phyloP scores from a whole-genome alignment of 352 stramenopile species.

The Elongisporangium senticosum region DNA sequence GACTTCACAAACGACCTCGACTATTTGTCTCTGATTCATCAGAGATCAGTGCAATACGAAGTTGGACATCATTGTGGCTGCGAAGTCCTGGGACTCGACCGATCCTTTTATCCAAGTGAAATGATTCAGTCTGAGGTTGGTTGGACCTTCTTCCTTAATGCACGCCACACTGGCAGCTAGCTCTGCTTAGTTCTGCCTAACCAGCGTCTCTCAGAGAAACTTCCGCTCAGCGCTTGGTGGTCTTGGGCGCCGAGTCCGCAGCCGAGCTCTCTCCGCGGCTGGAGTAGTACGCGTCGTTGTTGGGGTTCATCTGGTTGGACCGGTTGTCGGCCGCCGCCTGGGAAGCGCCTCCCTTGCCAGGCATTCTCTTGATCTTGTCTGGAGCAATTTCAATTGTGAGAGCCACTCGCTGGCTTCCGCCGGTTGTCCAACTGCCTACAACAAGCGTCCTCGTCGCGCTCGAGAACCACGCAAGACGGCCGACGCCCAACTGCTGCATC shows the following conservation, averaged over 20 bases:
- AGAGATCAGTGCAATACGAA: no score
- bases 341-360: slow-evolving; percentile 3
- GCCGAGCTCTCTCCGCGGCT: not conserved
- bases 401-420: not conserved
- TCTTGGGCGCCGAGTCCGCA: not conserved
- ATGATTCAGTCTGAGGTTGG: no score
- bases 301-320: slow-evolving; percentile 36
- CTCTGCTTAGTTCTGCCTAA: not conserved
- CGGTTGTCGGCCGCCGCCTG: slow-evolving; percentile 24
- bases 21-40: no score
- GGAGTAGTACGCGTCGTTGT: slow-evolving; percentile 26
- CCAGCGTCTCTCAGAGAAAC: not conserved
- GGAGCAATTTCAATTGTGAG: no score
- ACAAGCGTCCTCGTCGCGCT: not conserved
- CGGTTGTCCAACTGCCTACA: not conserved
- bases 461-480: not conserved
- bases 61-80: no score
- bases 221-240: not conserved
- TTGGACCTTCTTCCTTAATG: no score
- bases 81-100: no score
- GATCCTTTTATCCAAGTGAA: no score
- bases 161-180: not conserved
- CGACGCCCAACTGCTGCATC: not conserved
- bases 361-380: not conserved
- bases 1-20: no score